A percentile compares a stretch with the other conserved stretches of the same genome.
These are phyloP conservation scores for Rubroboletus satanas DNA, from an alignment of 768 basidiomycete species.

Conservation along the genomic window DNA sequence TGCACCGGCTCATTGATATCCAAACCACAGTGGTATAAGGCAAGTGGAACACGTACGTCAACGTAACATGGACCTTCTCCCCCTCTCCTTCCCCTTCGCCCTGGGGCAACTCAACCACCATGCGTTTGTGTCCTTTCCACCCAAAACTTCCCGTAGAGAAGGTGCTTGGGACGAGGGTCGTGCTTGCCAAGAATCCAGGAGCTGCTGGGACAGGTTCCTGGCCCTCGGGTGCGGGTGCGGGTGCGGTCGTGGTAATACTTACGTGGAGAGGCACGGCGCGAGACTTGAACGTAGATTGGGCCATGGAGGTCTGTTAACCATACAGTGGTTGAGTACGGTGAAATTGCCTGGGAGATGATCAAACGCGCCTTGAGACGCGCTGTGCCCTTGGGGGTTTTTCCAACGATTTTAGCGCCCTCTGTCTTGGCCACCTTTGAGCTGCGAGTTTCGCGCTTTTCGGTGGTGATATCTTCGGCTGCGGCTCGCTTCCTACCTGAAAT, in stretches of 20 bases:
- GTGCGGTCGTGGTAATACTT: constrained; percentile 63
- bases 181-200: constrained; percentile 55
- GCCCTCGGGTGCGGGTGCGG: constrained; percentile 43
- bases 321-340: constrained; percentile 1
- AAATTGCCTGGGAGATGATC: neutral
- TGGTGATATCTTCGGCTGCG: constrained; percentile 33
- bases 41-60: constrained; percentile 52
- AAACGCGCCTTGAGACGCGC: constrained; percentile 44
- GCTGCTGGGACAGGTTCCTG: constrained; percentile 40
- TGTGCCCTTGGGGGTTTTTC: constrained; percentile 37
- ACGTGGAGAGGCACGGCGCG: constrained; percentile 68
- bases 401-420: constrained; percentile 30
- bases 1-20: constrained; percentile 24
- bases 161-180: constrained; percentile 53
- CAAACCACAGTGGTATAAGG: neutral
- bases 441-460: constrained; percentile 38
- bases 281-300: constrained; percentile 53
- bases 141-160: constrained; percentile 80
- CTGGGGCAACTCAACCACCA: constrained; percentile 60
- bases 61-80: constrained; percentile 68
- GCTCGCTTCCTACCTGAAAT: constrained; percentile 44
- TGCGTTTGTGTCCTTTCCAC: constrained; percentile 74
- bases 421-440: constrained; percentile 52
- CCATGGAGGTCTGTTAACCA: constrained; percentile 39
- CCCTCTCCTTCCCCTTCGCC: constrained; percentile 43